A percentile compares a stretch with the other conserved stretches of the same genome.
Conservation (phyloP, 1,139 yeast species). For the Taphrina wiesneri region DNA sequence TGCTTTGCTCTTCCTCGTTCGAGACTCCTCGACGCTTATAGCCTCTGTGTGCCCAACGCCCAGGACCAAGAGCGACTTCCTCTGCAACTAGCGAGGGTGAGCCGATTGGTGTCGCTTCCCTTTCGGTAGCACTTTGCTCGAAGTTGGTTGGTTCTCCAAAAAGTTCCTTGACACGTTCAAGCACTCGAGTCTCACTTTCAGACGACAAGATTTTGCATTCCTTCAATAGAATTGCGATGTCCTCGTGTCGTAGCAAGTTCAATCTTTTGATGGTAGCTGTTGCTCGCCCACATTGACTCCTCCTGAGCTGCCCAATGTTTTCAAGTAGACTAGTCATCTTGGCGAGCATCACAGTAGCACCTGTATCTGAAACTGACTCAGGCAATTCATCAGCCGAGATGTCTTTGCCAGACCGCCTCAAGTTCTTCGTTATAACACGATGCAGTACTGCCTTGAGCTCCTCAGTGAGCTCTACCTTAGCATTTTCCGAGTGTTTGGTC, state of each 20-base stretch:
- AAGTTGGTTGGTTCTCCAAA: not conserved
- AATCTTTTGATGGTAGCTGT: not conserved
- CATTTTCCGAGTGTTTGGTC: not conserved
- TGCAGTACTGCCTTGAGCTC: constrained; percentile 3
- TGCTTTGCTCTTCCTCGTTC: not conserved
- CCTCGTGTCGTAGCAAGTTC: not conserved
- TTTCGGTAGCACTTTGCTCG: not conserved
- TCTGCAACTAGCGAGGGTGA: not conserved
- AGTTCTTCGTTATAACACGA: not conserved
- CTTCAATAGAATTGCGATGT: not conserved
- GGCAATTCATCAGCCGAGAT: constrained; percentile 8
- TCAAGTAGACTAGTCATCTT: not conserved
- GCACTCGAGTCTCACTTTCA: not conserved
- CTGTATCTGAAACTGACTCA: not conserved
- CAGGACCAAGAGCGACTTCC: constrained; percentile 5
- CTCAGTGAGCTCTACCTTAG: not conserved
- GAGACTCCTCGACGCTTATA: not conserved
- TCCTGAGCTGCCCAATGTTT: not conserved
- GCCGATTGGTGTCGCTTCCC: no score
- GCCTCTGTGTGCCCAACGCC: not conserved
- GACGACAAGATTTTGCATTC: not conserved
- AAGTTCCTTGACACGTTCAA: not conserved
- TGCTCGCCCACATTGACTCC: not conserved
- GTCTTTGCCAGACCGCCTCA: not conserved
- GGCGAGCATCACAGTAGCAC: not conserved